Conservation (phyloP, 352 stramenopile species). For the Phytophthora macrochlamydospora region DNA sequence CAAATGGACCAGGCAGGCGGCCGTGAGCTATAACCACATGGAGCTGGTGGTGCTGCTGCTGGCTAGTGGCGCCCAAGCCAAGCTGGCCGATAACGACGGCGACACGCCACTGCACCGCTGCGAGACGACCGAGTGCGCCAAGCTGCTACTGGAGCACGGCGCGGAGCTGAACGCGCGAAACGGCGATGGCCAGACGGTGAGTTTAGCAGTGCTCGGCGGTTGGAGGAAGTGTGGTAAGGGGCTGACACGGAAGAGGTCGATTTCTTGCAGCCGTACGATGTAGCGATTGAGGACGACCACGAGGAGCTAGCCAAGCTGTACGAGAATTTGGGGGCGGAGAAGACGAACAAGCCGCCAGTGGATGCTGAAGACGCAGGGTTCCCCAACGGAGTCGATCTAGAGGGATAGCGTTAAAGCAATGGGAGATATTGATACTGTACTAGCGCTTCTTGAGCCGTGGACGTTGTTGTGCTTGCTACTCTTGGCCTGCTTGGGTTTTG, state of each 20-base stretch:
- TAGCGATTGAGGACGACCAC: conserved; percentile 69
- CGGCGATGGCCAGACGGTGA: conserved; percentile 57
- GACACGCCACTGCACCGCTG: conserved; percentile 73
- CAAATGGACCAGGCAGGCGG: conserved; percentile 47
- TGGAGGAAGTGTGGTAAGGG: too few relatives aligned
- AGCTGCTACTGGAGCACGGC: conserved; percentile 59
- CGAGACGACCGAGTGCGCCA: conserved; percentile 61
- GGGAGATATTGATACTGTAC: too few relatives aligned
- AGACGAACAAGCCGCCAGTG: conserved; percentile 41
- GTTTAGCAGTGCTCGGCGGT: neutral
- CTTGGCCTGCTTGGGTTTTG: too few relatives aligned
- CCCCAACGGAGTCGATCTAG: conserved; percentile 23
- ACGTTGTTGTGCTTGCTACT: too few relatives aligned
- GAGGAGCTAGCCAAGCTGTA: conserved; percentile 56
- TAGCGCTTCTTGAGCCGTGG: too few relatives aligned
- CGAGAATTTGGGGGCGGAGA: conserved; percentile 54
- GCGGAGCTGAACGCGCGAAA: conserved; percentile 73
- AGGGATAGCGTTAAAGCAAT: conserved; percentile 14
- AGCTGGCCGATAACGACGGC: conserved; percentile 60
- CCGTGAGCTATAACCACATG: conserved; percentile 73
- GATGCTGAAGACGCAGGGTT: conserved; percentile 30
- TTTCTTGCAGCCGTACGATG: conserved; percentile 49
- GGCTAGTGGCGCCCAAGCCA: conserved; percentile 44
- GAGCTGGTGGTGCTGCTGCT: conserved; percentile 61
- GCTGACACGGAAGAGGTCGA: neutral